These are phyloP conservation scores for Trypanosoma vivax DNA, from an alignment of 208 protist genomes.

Conservation along the genomic window DNA sequence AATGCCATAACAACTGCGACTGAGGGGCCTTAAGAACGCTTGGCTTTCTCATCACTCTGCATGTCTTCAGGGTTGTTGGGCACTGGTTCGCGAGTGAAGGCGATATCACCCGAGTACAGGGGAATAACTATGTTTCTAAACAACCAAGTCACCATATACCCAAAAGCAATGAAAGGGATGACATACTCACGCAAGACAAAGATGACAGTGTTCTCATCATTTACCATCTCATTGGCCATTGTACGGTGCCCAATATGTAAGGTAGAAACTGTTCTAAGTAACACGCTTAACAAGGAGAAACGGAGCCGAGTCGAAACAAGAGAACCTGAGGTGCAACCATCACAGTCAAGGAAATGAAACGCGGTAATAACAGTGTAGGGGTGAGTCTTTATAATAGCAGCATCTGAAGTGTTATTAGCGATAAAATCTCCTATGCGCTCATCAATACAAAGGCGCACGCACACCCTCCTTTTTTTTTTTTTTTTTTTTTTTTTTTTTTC, in stretches of 20 bases:
- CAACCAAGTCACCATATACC: conserved; percentile 37
- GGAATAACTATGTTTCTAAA: conserved; percentile 33
- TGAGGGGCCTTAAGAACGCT: too few species aligned
- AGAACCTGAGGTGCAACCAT: too few species aligned
- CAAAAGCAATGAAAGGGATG: conserved; percentile 46
- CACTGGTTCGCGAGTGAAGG: conserved; percentile 10
- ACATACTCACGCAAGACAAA: conserved; percentile 57
- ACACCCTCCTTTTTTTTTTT: not conserved
- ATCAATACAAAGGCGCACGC: not conserved
- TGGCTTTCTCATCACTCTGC: not conserved
- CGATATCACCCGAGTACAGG: conserved; percentile 26
- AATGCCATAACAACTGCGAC: too few species aligned
- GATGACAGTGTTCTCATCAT: conserved; percentile 30
- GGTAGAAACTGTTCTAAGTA: too few species aligned
- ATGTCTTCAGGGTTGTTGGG: not conserved
- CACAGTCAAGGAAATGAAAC: too few species aligned
- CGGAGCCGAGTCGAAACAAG: too few species aligned
- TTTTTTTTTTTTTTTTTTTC: not conserved
- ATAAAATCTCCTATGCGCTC: not conserved
- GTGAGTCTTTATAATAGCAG: too few species aligned
- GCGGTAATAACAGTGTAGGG: too few species aligned
- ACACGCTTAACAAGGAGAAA: too few species aligned
- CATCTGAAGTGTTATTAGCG: too few species aligned
- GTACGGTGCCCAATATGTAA: too few species aligned
- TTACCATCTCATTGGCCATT: not conserved